phyloP scores from a whole-genome alignment of 495 filamentous ascomycete species.

The Penicillium cinerascens region DNA sequence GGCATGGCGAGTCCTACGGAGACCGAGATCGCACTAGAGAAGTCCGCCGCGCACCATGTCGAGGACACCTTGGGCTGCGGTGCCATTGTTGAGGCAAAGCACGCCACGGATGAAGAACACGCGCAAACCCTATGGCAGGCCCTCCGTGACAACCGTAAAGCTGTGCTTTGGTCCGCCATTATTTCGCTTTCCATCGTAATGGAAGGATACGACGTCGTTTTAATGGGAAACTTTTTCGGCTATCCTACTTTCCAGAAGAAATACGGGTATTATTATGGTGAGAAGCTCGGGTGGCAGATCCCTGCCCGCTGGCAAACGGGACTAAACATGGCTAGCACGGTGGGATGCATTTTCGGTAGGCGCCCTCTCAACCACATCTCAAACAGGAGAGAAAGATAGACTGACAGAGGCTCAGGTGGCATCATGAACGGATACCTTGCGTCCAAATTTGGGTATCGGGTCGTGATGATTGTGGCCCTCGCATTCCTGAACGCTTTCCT shows the following conservation, averaged over 20 bases:
- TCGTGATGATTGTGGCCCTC: slow-evolving; percentile 41
- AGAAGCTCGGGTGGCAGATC: slow-evolving; percentile 24
- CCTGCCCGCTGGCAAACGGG: slow-evolving; percentile 36
- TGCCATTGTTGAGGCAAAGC: slow-evolving; percentile 29
- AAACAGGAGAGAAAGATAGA: background rate
- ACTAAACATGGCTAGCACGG: slow-evolving; percentile 32
- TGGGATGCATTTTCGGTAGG: slow-evolving; percentile 34
- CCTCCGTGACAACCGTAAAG: slow-evolving; percentile 44
- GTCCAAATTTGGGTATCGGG: slow-evolving; percentile 44
- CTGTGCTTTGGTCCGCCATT: slow-evolving; percentile 45
- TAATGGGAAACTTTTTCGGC: slow-evolving; percentile 41
- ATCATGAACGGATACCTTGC: slow-evolving; percentile 44
- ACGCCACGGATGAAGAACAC: slow-evolving; percentile 34
- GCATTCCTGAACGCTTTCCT: slow-evolving; percentile 44
- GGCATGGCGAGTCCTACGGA: slow-evolving; percentile 11
- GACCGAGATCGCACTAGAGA: slow-evolving; percentile 21
- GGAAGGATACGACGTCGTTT: slow-evolving; percentile 50
- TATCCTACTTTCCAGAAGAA: slow-evolving; percentile 35
- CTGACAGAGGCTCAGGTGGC: slow-evolving; percentile 13
- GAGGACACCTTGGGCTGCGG: slow-evolving; percentile 24
- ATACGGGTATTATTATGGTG: slow-evolving; percentile 31
- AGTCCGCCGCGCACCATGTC: slow-evolving; percentile 25
- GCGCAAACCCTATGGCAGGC: slow-evolving; percentile 28
- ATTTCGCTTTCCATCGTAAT: slow-evolving; percentile 52
- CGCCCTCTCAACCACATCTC: background rate